A percentile compares a stretch with the other conserved stretches of the same genome.
Evolutionary conservation across 2,329 filamentous ascomycete genomes (phyloP).

Genomic region (Botrytis squamosa): DNA sequence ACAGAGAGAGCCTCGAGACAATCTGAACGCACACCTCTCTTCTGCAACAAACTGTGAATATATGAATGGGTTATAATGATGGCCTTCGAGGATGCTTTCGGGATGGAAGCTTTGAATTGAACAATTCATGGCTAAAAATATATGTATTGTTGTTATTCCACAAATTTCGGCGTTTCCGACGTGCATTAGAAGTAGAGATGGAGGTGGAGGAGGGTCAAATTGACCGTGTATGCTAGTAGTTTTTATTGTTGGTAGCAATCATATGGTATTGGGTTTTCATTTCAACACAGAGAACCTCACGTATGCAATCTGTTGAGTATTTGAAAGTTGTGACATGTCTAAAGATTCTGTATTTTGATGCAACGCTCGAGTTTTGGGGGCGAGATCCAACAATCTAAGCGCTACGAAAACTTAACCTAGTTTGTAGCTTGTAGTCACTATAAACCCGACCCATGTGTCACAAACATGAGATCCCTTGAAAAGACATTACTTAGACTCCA

Average conservation of each 20-base stretch:
- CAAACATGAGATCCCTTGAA: background rate
- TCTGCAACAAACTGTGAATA: slow-evolving; percentile 35
- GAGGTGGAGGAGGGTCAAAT: slow-evolving; percentile 32
- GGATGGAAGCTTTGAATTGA: slow-evolving; percentile 27
- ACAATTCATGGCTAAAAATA: slow-evolving; percentile 34
- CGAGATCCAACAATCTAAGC: background rate
- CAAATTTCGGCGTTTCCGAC: slow-evolving; percentile 37
- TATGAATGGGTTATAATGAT: slow-evolving; percentile 29
- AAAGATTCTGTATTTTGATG: background rate
- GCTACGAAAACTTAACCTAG: background rate
- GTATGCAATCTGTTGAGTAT: background rate
- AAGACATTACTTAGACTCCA: background rate
- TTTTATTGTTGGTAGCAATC: slow-evolving; percentile 35
- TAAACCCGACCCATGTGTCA: background rate
- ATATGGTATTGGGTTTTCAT: slow-evolving; percentile 26
- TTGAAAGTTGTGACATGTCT: background rate
- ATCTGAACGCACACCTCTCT: slow-evolving; percentile 33
- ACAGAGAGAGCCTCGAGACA: slow-evolving; percentile 35
- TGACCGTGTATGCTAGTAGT: slow-evolving; percentile 40
- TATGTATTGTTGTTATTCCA: slow-evolving; percentile 37
- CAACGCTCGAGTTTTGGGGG: background rate
- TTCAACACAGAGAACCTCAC: slow-evolving; percentile 12
- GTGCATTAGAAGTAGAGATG: slow-evolving; percentile 39
- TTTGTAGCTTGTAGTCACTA: background rate
- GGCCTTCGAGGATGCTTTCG: slow-evolving; percentile 31